A percentile compares a stretch with the other conserved stretches of the same genome.
Conservation (phyloP, 768 basidiomycete species). For the Tylopilus balloui region DNA sequence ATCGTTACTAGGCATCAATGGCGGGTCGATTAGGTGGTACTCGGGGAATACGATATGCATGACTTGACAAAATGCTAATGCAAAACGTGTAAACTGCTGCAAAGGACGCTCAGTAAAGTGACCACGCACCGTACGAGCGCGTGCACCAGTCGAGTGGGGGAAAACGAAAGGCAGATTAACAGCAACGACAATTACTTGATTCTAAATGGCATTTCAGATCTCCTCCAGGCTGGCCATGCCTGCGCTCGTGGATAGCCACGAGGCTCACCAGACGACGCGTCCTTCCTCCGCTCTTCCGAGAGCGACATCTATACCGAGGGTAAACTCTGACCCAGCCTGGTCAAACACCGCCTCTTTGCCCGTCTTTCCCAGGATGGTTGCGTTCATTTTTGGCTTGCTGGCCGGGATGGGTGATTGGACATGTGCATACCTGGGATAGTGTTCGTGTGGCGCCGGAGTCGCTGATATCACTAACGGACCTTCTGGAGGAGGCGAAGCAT, state of each 20-base stretch:
- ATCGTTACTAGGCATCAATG: slow-evolving; percentile 2
- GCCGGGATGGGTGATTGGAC: slow-evolving; percentile 17
- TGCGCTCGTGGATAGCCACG: not conserved
- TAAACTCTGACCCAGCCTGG: slow-evolving; percentile 25
- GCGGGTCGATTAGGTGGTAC: slow-evolving; percentile 11
- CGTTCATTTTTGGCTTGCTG: slow-evolving; percentile 12
- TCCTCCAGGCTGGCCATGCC: not conserved
- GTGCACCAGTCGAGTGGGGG: not conserved
- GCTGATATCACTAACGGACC: slow-evolving; percentile 24
- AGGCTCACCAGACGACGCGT: slow-evolving; percentile 27
- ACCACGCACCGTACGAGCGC: slow-evolving; percentile 8
- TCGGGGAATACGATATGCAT: slow-evolving; percentile 5
- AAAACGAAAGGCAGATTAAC: slow-evolving; percentile 12
- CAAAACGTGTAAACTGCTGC: not conserved
- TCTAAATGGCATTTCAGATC: slow-evolving; percentile 5
- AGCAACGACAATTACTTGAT: slow-evolving; percentile 16
- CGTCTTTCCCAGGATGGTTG: slow-evolving; percentile 8
- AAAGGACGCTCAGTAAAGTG: not conserved
- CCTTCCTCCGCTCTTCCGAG: slow-evolving; percentile 33
- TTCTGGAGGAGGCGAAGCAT: slow-evolving; percentile 28
- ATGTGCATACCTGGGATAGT: slow-evolving; percentile 29
- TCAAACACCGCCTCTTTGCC: slow-evolving; percentile 26
- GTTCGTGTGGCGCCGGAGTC: slow-evolving; percentile 17
- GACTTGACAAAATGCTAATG: not conserved
- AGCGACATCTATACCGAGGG: slow-evolving; percentile 29